Evolutionary conservation across 2,329 filamentous ascomycete species (phyloP).

Genomic region (Tolypocladium inflatum): DNA sequence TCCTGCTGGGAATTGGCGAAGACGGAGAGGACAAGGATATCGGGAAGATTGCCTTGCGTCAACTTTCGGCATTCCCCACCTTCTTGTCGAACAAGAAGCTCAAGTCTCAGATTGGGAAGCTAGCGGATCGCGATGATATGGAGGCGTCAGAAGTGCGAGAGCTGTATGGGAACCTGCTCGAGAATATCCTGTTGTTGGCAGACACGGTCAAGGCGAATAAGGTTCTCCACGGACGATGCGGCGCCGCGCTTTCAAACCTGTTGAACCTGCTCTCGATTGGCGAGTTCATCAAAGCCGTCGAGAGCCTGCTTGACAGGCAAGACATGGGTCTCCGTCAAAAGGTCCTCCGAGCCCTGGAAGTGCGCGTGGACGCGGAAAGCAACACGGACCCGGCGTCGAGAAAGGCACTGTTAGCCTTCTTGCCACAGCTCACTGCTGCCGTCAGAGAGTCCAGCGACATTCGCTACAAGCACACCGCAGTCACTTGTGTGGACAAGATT

Average conservation of each 20-base stretch:
- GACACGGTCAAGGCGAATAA: slow-evolving; percentile 52
- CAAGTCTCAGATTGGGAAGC: slow-evolving; percentile 42
- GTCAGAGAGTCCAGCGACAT: slow-evolving; percentile 64
- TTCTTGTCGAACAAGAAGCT: slow-evolving; percentile 50
- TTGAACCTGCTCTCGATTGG: slow-evolving; percentile 75
- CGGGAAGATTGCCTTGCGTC: slow-evolving; percentile 40
- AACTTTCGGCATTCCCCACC: slow-evolving; percentile 46
- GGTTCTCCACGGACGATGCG: slow-evolving; percentile 47
- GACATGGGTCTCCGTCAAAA: slow-evolving; percentile 69
- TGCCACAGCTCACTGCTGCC: slow-evolving; percentile 69
- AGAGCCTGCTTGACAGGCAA: slow-evolving; percentile 67
- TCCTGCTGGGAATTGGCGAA: slow-evolving; percentile 53
- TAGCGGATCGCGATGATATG: slow-evolving; percentile 55
- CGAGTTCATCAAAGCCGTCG: slow-evolving; percentile 83
- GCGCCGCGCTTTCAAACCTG: slow-evolving; percentile 67
- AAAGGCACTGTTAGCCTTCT: slow-evolving; percentile 63
- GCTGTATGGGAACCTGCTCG: slow-evolving; percentile 59
- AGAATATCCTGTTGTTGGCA: slow-evolving; percentile 55
- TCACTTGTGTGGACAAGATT: slow-evolving; percentile 87
- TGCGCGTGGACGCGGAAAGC: slow-evolving; percentile 65
- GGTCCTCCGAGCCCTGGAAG: slow-evolving; percentile 71
- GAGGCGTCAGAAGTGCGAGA: slow-evolving; percentile 56
- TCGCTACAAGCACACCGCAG: slow-evolving; percentile 72
- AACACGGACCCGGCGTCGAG: slow-evolving; percentile 60
- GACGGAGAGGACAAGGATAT: slow-evolving; percentile 37